Conservation (phyloP, 2,329 filamentous ascomycete genomes). For the Lachnellula occidentalis region DNA sequence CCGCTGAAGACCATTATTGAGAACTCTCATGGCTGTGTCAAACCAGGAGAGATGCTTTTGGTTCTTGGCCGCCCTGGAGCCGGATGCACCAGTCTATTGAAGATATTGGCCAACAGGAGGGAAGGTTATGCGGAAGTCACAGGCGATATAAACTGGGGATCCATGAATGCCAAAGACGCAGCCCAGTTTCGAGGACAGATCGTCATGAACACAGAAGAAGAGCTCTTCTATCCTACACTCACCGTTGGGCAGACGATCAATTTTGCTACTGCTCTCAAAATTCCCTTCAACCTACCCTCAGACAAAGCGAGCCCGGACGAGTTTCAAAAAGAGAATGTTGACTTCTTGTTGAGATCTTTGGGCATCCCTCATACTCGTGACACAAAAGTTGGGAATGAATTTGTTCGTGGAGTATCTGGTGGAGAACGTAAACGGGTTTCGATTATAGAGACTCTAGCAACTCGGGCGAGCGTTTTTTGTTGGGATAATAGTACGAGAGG, state of each 20-base stretch:
- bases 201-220: conserved; percentile 49
- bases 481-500: conserved; percentile 66
- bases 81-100: conserved; percentile 67
- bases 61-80: conserved; percentile 64
- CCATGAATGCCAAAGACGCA: conserved; percentile 37
- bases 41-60: conserved; percentile 67
- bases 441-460: conserved; percentile 45
- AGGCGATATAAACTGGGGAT: conserved; percentile 54
- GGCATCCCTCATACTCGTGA: conserved; percentile 51
- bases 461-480: conserved; percentile 44
- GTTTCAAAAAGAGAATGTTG: conserved; percentile 34
- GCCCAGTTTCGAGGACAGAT: conserved; percentile 51
- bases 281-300: conserved; percentile 43
- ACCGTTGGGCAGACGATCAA: conserved; percentile 48
- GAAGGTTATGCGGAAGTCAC: conserved; percentile 51
- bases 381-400: conserved; percentile 53
- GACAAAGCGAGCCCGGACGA: conserved; percentile 40
- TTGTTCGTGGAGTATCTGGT: conserved; percentile 56
- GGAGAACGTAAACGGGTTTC: conserved; percentile 57
- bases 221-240: conserved; percentile 45
- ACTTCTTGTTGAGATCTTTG: conserved; percentile 29
- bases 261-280: conserved; percentile 52
- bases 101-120: conserved; percentile 60
- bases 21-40: conserved; percentile 61
- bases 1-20: conserved; percentile 61